These are phyloP conservation scores for Linderina pennispora DNA, from an alignment of 192 early-diverging fungal genomes.

Conservation along the genomic window DNA sequence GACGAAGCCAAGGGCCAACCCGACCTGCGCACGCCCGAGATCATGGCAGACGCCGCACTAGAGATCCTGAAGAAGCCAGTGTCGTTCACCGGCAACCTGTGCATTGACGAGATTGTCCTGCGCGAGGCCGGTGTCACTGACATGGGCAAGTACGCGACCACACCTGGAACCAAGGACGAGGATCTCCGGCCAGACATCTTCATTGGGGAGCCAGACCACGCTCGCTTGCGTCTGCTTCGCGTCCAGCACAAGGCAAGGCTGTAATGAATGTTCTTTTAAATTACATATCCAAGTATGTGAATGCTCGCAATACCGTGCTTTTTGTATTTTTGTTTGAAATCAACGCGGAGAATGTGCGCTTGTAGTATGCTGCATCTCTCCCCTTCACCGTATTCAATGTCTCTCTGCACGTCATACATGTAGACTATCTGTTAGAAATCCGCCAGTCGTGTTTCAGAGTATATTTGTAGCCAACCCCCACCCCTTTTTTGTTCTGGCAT, in stretches of 20 bases:
- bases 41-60: slow-evolving; percentile 65
- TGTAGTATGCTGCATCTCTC: no score
- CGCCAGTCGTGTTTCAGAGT: no score
- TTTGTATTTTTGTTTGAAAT: no score
- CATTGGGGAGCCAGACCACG: slow-evolving; percentile 28
- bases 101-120: slow-evolving; percentile 60
- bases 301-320: no score
- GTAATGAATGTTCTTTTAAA: slow-evolving; percentile 23
- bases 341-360: no score
- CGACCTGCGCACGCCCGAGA: slow-evolving; percentile 42
- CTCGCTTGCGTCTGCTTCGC: slow-evolving; percentile 18
- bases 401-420: no score
- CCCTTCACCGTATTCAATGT: no score
- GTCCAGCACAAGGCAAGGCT: slow-evolving; percentile 4
- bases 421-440: no score
- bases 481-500: no score
- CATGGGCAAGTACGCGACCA: slow-evolving; percentile 52
- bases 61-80: slow-evolving; percentile 49
- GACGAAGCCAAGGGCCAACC: background rate
- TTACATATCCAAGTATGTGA: slow-evolving; percentile 24
- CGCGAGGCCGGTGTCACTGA: slow-evolving; percentile 55
- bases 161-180: slow-evolving; percentile 26
- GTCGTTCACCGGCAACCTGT: slow-evolving; percentile 53
- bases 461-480: no score
- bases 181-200: slow-evolving; percentile 51